phyloP scores from a whole-genome alignment of 2,329 filamentous ascomycete genomes.

The Aspergillus uvarum region DNA sequence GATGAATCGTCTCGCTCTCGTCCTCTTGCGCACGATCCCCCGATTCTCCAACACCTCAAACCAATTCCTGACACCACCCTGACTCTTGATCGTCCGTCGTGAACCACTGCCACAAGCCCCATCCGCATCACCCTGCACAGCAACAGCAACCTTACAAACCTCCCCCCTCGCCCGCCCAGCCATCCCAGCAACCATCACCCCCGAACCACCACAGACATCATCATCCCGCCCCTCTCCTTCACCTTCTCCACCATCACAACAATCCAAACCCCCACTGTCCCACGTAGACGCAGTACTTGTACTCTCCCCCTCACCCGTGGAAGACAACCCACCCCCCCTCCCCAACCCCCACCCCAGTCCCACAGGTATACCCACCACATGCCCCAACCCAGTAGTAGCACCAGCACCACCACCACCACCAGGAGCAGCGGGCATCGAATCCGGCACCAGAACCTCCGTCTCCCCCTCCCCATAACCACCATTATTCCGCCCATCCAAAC shows the following conservation, averaged over 20 bases:
- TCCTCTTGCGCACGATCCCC: slow-evolving; percentile 8
- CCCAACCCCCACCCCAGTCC: not conserved
- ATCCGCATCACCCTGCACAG: not conserved
- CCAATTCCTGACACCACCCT: not conserved
- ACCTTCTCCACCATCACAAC: not conserved
- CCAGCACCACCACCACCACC: not conserved
- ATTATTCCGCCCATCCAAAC: not conserved
- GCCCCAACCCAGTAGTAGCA: not conserved
- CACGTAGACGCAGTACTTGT: not conserved
- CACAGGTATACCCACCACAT: not conserved
- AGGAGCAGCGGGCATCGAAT: slow-evolving; percentile 14
- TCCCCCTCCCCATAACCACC: not conserved
- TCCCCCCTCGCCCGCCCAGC: too few species aligned
- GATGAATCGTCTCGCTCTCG: slow-evolving; percentile 26
- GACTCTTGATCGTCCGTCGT: not conserved
- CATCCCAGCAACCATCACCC: not conserved
- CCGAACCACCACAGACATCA: not conserved
- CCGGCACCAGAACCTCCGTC: slow-evolving; percentile 13
- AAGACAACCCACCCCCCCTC: not conserved
- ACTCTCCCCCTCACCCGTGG: not conserved
- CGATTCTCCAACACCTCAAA: slow-evolving; percentile 6
- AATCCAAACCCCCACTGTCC: not conserved
- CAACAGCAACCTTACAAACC: too few species aligned
- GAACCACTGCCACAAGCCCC: slow-evolving; percentile 1
- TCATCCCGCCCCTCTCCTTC: not conserved